Evolutionary conservation across 192 early-diverging fungal genomes (phyloP).

Genomic region (Coemansia sp.): DNA sequence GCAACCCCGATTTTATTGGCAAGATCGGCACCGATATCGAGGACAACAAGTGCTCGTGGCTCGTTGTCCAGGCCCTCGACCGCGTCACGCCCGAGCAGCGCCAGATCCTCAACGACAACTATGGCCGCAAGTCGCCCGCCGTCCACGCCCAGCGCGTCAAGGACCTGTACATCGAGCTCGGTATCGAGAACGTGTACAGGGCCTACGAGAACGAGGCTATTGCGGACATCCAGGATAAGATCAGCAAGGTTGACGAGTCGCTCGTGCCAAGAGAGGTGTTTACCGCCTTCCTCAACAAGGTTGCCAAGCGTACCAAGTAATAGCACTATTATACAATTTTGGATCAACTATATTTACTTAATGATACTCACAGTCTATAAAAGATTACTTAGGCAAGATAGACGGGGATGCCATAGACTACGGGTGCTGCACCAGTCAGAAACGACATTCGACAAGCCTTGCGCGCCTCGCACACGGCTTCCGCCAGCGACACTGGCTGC

Average conservation of each 20-base stretch:
- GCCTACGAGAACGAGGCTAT: slow-evolving; percentile 90
- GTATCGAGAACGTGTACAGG: slow-evolving; percentile 77
- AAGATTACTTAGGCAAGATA: slow-evolving; percentile 20
- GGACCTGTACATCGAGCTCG: slow-evolving; percentile 76
- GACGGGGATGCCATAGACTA: slow-evolving; percentile 88
- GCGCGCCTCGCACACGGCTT: slow-evolving; percentile 73
- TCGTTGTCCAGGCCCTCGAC: slow-evolving; percentile 90
- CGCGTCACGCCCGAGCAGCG: slow-evolving; percentile 81
- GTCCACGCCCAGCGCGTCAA: slow-evolving; percentile 82
- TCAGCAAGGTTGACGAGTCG: slow-evolving; percentile 79
- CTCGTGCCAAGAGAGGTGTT: slow-evolving; percentile 84
- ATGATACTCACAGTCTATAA: neutral
- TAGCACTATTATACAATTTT: neutral
- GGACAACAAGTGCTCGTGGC: slow-evolving; percentile 99
- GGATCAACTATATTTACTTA: neutral
- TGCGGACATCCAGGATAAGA: slow-evolving; percentile 68
- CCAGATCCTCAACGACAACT: slow-evolving; percentile 85
- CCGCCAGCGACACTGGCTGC: slow-evolving; percentile 59
- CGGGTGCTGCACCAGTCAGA: slow-evolving; percentile 89
- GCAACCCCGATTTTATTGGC: slow-evolving; percentile 92
- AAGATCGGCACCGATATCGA: slow-evolving; percentile 99
- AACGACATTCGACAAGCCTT: slow-evolving; percentile 75
- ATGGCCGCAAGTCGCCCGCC: slow-evolving; percentile 78
- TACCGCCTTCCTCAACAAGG: slow-evolving; percentile 88
- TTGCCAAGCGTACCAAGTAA: slow-evolving; percentile 93